phyloP scores from a whole-genome alignment of 1,284 basidiomycete genomes.

The Taiwanofungus camphoratus region DNA sequence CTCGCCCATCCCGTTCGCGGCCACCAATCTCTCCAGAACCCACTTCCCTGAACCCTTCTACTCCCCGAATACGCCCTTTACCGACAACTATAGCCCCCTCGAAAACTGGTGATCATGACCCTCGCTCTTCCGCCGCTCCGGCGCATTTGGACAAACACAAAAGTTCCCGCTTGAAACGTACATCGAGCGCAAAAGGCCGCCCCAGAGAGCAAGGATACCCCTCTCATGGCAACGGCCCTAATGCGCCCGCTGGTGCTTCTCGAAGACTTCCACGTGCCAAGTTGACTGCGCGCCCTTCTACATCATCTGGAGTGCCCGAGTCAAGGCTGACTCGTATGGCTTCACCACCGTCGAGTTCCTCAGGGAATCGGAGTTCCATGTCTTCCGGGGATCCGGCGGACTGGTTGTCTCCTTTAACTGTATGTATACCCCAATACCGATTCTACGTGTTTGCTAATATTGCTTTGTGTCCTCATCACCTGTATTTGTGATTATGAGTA shows the following conservation, averaged over 20 bases:
- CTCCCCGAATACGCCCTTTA: too few species aligned
- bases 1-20: constrained; percentile 6
- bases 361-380: constrained; percentile 3
- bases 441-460: too few species aligned
- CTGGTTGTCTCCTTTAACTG: constrained; percentile 17
- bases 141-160: constrained; percentile 13
- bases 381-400: constrained; percentile 10
- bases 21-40: too few species aligned
- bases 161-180: constrained; percentile 21
- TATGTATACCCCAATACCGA: too few species aligned
- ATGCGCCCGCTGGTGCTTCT: constrained; percentile 16
- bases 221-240: constrained; percentile 2
- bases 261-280: constrained; percentile 18
- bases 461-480: too few species aligned
- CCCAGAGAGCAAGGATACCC: constrained; percentile 5
- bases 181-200: constrained; percentile 18
- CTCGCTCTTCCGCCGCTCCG: too few species aligned
- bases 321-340: not conserved
- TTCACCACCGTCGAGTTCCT: constrained; percentile 1
- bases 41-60: too few species aligned
- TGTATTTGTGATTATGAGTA: constrained; percentile 6
- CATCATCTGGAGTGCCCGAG: constrained; percentile 12
- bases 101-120: too few species aligned
- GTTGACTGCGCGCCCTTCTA: constrained; percentile 10
- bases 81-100: too few species aligned